Evolutionary conservation across 148 eudicot genomes (phyloP).

Genomic region (Bassia scoparia): DNA sequence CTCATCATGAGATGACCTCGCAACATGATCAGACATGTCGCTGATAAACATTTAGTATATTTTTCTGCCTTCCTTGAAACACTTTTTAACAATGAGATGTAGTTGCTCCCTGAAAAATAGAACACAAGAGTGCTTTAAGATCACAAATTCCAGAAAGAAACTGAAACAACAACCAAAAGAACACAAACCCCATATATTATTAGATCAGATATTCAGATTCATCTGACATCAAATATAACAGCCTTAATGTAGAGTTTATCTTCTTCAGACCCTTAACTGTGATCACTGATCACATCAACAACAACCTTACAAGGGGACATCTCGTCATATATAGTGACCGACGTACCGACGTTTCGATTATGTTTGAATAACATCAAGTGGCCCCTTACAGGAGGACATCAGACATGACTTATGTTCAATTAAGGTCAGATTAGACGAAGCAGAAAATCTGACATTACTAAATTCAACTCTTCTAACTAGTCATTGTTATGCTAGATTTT

Average conservation of each 20-base stretch:
- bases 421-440: too few species aligned
- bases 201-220: too few species aligned
- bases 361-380: too few species aligned
- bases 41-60: background rate
- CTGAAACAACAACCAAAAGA: background rate
- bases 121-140: background rate
- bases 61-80: background rate
- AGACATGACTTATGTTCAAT: too few species aligned
- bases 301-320: background rate
- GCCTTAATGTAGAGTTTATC: background rate
- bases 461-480: too few species aligned
- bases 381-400: too few species aligned
- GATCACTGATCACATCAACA: background rate
- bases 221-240: background rate
- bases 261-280: background rate
- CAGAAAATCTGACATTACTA: too few species aligned
- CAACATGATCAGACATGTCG: constrained; percentile 33
- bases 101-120: constrained; percentile 19
- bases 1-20: constrained; percentile 29
- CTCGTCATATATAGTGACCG: too few species aligned
- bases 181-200: background rate
- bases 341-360: too few species aligned
- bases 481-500: too few species aligned
- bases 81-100: background rate
- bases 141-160: background rate